These are phyloP conservation scores for Penicillium goetzii DNA, from an alignment of 495 filamentous ascomycete species.

Conservation along the genomic window DNA sequence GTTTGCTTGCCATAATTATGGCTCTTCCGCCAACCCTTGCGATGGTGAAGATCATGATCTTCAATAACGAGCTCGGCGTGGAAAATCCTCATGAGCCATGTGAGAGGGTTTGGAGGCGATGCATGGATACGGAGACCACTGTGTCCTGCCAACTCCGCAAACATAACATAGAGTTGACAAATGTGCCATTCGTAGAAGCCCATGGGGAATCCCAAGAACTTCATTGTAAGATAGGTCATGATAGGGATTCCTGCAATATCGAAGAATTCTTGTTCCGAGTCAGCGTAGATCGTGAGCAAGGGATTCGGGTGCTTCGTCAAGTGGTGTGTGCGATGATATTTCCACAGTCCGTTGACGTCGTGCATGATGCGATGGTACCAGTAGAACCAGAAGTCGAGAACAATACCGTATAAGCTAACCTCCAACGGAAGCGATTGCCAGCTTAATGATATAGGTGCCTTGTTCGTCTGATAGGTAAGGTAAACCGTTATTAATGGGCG, in stretches of 20 bases:
- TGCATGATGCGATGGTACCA: slow-evolving; percentile 40
- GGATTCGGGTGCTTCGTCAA: slow-evolving; percentile 45
- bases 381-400: slow-evolving; percentile 47
- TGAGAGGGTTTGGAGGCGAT: slow-evolving; percentile 30
- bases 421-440: slow-evolving; percentile 38
- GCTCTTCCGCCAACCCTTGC: slow-evolving; percentile 43
- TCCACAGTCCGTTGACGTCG: slow-evolving; percentile 37
- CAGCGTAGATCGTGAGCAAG: slow-evolving; percentile 40
- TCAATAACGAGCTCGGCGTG: slow-evolving; percentile 42
- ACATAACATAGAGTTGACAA: slow-evolving; percentile 40
- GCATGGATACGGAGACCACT: slow-evolving; percentile 39
- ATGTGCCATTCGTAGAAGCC: slow-evolving; percentile 47
- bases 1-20: slow-evolving; percentile 48
- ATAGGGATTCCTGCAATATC: slow-evolving; percentile 40
- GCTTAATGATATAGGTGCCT: slow-evolving; percentile 48
- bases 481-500: slow-evolving; percentile 25
- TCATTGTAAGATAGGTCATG: slow-evolving; percentile 35
- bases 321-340: slow-evolving; percentile 45
- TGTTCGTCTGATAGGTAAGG: slow-evolving; percentile 20
- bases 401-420: slow-evolving; percentile 37
- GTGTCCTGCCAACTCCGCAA: slow-evolving; percentile 40
- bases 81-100: slow-evolving; percentile 32
- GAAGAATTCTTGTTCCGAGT: slow-evolving; percentile 43
- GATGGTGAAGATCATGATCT: slow-evolving; percentile 46
- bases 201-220: slow-evolving; percentile 37